phyloP scores from a whole-genome alignment of 257 asterid species.

The Petrea volubilis region DNA sequence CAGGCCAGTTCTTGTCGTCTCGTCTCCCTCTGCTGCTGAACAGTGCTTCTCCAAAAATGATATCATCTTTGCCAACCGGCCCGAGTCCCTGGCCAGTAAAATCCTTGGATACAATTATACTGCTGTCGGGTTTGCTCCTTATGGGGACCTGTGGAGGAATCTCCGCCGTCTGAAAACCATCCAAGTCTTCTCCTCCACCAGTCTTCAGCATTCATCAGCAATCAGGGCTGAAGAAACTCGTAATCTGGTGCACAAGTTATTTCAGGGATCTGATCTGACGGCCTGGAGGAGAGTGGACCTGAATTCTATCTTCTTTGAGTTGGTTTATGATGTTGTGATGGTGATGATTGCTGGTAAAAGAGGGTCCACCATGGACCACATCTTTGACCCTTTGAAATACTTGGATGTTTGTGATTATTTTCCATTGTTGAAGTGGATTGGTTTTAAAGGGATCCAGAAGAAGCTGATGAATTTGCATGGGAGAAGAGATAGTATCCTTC shows the following conservation, averaged over 20 bases:
- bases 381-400: too few relatives aligned
- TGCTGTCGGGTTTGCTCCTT: conserved; percentile 32
- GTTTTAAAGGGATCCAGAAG: too few relatives aligned
- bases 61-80: conserved; percentile 37
- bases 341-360: conserved; percentile 37
- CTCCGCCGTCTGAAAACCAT: conserved; percentile 33
- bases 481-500: too few relatives aligned
- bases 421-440: too few relatives aligned
- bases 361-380: conserved; percentile 26
- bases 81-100: conserved; percentile 24
- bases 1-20: conserved; percentile 26
- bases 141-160: conserved; percentile 49
- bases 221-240: conserved; percentile 33
- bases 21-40: conserved; percentile 40
- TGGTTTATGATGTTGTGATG: conserved; percentile 32
- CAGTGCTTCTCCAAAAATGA: conserved; percentile 44
- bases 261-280: background rate
- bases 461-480: too few relatives aligned
- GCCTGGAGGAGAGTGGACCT: conserved; percentile 27
- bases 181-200: conserved; percentile 38
- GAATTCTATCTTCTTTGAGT: conserved; percentile 27
- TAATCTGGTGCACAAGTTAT: conserved; percentile 13
- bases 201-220: conserved; percentile 27
- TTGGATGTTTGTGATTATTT: too few relatives aligned
- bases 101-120: conserved; percentile 36